Evolutionary conservation across 2,329 filamentous ascomycete species (phyloP).

Genomic region (Sphaerulina vaccinii): DNA sequence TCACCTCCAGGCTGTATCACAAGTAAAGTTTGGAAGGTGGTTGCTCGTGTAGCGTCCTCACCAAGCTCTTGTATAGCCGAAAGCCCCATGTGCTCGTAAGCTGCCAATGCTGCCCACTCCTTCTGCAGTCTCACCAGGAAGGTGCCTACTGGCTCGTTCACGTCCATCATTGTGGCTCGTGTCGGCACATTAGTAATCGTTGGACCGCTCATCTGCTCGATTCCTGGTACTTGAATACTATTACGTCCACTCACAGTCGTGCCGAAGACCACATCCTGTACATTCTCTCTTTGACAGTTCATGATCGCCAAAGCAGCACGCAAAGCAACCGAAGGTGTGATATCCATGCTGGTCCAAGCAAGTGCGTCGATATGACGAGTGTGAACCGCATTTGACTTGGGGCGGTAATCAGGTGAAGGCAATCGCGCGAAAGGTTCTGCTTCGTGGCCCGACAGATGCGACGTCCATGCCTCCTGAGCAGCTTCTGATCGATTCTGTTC

Average conservation of each 20-base stretch:
- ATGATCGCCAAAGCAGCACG: constrained; percentile 11
- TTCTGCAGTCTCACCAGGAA: constrained; percentile 4
- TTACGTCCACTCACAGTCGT: constrained; percentile 3
- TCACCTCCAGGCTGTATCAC: constrained; percentile 7
- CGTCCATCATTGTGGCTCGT: constrained; percentile 31
- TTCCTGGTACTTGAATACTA: neutral
- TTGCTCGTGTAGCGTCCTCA: constrained; percentile 55
- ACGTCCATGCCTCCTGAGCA: neutral
- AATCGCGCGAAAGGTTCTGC: constrained; percentile 38
- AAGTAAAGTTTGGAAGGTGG: constrained; percentile 30
- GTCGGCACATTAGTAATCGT: constrained; percentile 20
- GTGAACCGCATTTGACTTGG: constrained; percentile 31
- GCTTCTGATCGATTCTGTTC: neutral
- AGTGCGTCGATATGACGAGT: constrained; percentile 19
- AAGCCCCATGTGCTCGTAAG: constrained; percentile 39
- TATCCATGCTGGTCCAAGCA: constrained; percentile 10
- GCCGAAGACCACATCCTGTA: constrained; percentile 6
- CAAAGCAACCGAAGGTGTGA: neutral
- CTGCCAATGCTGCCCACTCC: neutral
- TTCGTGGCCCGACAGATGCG: constrained; percentile 30
- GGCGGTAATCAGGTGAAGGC: constrained; percentile 26
- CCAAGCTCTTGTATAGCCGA: constrained; percentile 44
- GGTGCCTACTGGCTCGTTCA: neutral
- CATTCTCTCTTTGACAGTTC: neutral
- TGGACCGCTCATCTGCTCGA: constrained; percentile 8